Base-by-base conservation (phyloP, 345 rosid genomes). In the Salix purpurea region DNA sequence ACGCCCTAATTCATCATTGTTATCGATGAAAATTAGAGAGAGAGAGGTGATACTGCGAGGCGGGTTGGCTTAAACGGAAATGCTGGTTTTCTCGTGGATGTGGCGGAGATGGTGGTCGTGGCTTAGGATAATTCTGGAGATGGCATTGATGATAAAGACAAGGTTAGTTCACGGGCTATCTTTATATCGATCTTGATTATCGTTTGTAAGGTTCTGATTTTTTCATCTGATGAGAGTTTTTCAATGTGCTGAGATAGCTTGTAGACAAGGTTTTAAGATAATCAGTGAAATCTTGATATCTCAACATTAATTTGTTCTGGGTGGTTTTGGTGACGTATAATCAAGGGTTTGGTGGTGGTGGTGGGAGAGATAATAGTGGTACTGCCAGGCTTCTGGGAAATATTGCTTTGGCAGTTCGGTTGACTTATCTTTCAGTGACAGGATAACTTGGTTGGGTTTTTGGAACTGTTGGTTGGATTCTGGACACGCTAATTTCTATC, bases 371-470 rank as follows among this genome's bases (percentile, higher is more conserved):
- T 71, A 82, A 87, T 72, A 81, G 86, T 64, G 84, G 79, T 58
- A 90, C 85, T 40, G 86, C 83, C 44, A 93, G 97, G 83, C 32
- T 95, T 73, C 72, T 93, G 48, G 97, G 94, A 19, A 95, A 95
- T 86, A 85, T 93, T 84, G 93, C 84, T 81, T 81, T 95, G 83
- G 99, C 94, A 65, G 72, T 87, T 81, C 88, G 91, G 23, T 78
- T 91, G 68, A 87, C 93, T 83, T 91, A 91, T 82, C 86, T 91
- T 60, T 78, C 90, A 14, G 54, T 87, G 85, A 86, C 89, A 70
- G 93, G 91, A 10, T 89, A 91, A 82, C 87, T 91, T 81, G 92
- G 92, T 72, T 84, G 90, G 91, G 76, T 91, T 76, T 83, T 91
- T 67, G 93, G 90, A 82, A 86, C 91, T 73, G 80, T 90, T 79